A percentile compares a stretch with the other conserved stretches of the same genome.
Evolutionary conservation across 148 eudicot species (phyloP).

Genomic region (Vaccinium macrocarpon): DNA sequence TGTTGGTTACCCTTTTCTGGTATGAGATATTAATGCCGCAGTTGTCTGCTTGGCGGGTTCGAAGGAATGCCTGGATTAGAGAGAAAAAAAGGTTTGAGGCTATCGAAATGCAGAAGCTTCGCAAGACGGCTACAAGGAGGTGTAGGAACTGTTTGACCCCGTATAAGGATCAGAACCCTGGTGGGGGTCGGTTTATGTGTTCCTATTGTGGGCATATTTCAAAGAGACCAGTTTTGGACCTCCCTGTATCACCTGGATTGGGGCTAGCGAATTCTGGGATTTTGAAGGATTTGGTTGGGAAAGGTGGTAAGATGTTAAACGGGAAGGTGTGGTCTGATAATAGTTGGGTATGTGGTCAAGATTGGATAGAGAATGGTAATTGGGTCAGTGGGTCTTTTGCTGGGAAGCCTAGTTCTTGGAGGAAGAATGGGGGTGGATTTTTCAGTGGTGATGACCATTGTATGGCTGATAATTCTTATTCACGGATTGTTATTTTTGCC

Average conservation of each 20-base stretch:
- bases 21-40: slow-evolving; percentile 95
- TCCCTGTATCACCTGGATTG: slow-evolving; percentile 73
- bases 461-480: slow-evolving; percentile 65
- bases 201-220: slow-evolving; percentile 96
- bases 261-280: slow-evolving; percentile 68
- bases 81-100: slow-evolving; percentile 92
- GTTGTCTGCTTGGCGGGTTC: slow-evolving; percentile 80
- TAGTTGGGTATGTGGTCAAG: slow-evolving; percentile 67
- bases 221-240: slow-evolving; percentile 87
- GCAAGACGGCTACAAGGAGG: slow-evolving; percentile 88
- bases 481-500: slow-evolving; percentile 46
- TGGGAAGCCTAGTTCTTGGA: slow-evolving; percentile 49
- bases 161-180: slow-evolving; percentile 88
- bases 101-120: slow-evolving; percentile 79
- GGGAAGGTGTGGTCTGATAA: slow-evolving; percentile 75
- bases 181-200: slow-evolving; percentile 95
- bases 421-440: slow-evolving; percentile 44
- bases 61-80: slow-evolving; percentile 76
- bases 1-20: slow-evolving; percentile 86
- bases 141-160: slow-evolving; percentile 94
- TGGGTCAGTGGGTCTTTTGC: slow-evolving; percentile 64
- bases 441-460: slow-evolving; percentile 57
- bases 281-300: slow-evolving; percentile 83
- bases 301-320: slow-evolving; percentile 79
- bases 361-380: slow-evolving; percentile 82